phyloP scores from a whole-genome alignment of 805 yeast species.

The Candida awuae region DNA sequence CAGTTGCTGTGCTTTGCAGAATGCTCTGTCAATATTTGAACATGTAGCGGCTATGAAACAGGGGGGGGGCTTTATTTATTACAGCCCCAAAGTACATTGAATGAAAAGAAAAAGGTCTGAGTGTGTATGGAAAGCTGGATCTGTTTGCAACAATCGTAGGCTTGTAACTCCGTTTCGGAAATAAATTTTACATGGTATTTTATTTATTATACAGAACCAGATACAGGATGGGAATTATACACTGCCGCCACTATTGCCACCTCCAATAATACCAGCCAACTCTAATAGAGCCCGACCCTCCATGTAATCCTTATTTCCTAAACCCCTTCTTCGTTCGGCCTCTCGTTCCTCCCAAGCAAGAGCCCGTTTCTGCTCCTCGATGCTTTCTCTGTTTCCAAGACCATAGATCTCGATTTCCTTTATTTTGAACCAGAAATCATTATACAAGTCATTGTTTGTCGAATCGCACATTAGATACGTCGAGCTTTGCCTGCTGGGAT shows the following conservation, averaged over 20 bases:
- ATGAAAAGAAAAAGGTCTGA: too few relatives aligned
- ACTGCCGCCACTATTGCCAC: slow-evolving; percentile 41
- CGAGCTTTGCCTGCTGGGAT: slow-evolving; percentile 42
- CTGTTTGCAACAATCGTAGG: too few relatives aligned
- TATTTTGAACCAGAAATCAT: slow-evolving; percentile 64
- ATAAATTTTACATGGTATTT: too few relatives aligned
- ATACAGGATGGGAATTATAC: slow-evolving; percentile 22
- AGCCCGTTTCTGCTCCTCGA: slow-evolving; percentile 63
- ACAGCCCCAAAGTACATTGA: too few relatives aligned
- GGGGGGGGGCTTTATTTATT: too few relatives aligned
- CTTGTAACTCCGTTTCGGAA: too few relatives aligned
- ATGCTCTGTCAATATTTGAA: too few relatives aligned
- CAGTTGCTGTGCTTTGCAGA: too few relatives aligned
- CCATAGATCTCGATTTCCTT: slow-evolving; percentile 90
- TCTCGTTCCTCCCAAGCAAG: slow-evolving; percentile 93
- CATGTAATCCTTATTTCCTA: slow-evolving; percentile 57
- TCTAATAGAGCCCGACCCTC: slow-evolving; percentile 84
- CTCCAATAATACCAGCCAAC: slow-evolving; percentile 62
- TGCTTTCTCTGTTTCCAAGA: slow-evolving; percentile 69
- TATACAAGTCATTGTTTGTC: slow-evolving; percentile 29
- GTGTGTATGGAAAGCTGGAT: too few relatives aligned
- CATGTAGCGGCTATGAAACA: too few relatives aligned
- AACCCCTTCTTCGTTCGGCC: slow-evolving; percentile 66
- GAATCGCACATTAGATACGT: slow-evolving; percentile 23
- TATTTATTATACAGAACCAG: too few relatives aligned